Evolutionary conservation across 768 basidiomycete genomes (phyloP).

Genomic region (Naganishia vaughanmartiniae): DNA sequence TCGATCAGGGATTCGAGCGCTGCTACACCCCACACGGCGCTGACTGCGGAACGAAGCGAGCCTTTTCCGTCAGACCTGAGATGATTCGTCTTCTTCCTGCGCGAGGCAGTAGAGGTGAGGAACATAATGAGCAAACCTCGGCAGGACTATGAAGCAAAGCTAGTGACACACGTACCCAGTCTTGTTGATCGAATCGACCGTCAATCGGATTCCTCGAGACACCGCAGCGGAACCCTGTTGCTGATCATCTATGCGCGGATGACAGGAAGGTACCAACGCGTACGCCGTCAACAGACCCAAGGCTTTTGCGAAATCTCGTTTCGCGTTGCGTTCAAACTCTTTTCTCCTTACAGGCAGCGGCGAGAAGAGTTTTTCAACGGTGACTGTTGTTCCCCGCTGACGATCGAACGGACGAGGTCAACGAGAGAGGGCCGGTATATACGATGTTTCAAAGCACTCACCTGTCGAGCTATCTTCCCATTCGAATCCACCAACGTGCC

Average conservation of each 20-base stretch:
- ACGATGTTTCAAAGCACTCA: conserved; percentile 47
- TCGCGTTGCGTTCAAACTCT: conserved; percentile 81
- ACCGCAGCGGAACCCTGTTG: conserved; percentile 39
- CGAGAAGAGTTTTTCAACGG: conserved; percentile 68
- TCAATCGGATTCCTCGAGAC: conserved; percentile 66
- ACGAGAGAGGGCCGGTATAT: neutral
- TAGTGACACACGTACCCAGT: conserved; percentile 59
- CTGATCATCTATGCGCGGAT: conserved; percentile 30
- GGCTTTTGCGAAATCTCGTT: conserved; percentile 84
- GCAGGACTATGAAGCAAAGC: neutral
- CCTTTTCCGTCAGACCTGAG: conserved; percentile 70
- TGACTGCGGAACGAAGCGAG: conserved; percentile 64
- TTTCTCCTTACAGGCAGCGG: conserved; percentile 86
- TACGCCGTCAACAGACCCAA: conserved; percentile 80
- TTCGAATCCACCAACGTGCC: conserved; percentile 62
- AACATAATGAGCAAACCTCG: neutral
- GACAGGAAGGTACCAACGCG: conserved; percentile 69
- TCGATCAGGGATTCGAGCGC: conserved; percentile 71
- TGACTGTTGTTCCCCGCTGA: conserved; percentile 83
- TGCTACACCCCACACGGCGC: conserved; percentile 80
- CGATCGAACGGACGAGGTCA: neutral
- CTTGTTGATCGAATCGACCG: conserved; percentile 66
- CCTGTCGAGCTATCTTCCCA: conserved; percentile 69
- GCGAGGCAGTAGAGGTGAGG: neutral
- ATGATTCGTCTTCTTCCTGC: conserved; percentile 58